Evolutionary conservation across 2,329 filamentous ascomycete species (phyloP).

Genomic region (Boeremia exigua): DNA sequence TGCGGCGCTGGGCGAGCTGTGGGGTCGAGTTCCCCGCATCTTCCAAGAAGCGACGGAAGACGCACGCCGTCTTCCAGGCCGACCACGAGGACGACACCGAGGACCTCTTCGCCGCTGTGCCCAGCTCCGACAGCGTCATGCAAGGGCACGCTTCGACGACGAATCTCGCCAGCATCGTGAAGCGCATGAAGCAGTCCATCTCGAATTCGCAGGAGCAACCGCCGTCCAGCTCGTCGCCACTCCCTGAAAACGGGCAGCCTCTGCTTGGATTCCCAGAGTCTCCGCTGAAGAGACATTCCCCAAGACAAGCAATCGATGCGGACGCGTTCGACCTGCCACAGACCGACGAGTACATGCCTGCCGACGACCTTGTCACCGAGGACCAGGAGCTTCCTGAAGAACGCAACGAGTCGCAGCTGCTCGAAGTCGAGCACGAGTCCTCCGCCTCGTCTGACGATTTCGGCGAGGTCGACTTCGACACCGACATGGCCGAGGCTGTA

Average conservation of each 20-base stretch:
- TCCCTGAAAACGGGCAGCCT: slow-evolving; percentile 45
- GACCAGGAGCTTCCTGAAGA: slow-evolving; percentile 1
- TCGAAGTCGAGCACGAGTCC: slow-evolving; percentile 13
- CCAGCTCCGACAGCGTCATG: slow-evolving; percentile 41
- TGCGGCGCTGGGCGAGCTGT: slow-evolving; percentile 59
- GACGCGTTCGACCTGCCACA: slow-evolving; percentile 17
- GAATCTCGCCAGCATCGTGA: slow-evolving; percentile 45
- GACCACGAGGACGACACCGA: slow-evolving; percentile 30
- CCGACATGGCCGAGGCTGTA: slow-evolving; percentile 40
- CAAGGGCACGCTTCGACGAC: slow-evolving; percentile 34
- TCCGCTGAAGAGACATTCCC: slow-evolving; percentile 38
- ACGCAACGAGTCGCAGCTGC: slow-evolving; percentile 7
- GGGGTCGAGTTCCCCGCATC: slow-evolving; percentile 56
- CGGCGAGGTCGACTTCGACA: slow-evolving; percentile 44
- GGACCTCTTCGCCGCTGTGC: slow-evolving; percentile 37
- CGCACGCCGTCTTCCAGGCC: slow-evolving; percentile 40
- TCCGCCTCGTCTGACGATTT: slow-evolving; percentile 45
- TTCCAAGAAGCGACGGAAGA: slow-evolving; percentile 50
- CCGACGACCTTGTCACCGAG: slow-evolving; percentile 1
- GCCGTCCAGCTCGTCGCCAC: slow-evolving; percentile 57
- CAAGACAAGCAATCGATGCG: neutral
- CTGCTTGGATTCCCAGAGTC: slow-evolving; percentile 31
- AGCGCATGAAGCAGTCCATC: slow-evolving; percentile 55
- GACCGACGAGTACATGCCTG: slow-evolving; percentile 7
- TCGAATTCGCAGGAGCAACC: slow-evolving; percentile 37